A percentile compares a stretch with the other conserved stretches of the same genome.
Evolutionary conservation across 495 filamentous ascomycete genomes (phyloP).

Genomic region (Trichodelitschia bisporula): DNA sequence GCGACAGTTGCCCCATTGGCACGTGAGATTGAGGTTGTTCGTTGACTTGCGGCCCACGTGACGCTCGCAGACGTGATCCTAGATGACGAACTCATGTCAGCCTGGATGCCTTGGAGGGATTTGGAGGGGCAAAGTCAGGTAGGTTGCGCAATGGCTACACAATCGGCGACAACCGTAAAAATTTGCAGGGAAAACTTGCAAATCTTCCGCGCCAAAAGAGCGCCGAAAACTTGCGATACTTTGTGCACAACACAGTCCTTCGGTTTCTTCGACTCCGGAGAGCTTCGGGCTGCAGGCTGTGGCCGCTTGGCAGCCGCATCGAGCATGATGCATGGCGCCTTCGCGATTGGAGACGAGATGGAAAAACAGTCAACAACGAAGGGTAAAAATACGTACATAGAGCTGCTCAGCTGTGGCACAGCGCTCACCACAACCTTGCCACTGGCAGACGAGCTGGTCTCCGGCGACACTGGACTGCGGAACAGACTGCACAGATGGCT

Average conservation of each 20-base stretch:
- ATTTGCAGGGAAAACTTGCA: too few relatives aligned
- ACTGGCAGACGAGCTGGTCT: constrained; percentile 40
- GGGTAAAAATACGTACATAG: constrained; percentile 41
- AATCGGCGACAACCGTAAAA: too few relatives aligned
- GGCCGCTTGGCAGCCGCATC: too few relatives aligned
- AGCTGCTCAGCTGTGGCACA: constrained; percentile 58
- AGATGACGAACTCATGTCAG: constrained; percentile 3
- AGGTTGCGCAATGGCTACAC: too few relatives aligned
- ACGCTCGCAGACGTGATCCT: constrained; percentile 97
- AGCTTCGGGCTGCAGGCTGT: too few relatives aligned
- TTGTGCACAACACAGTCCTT: too few relatives aligned
- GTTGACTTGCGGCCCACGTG: constrained; percentile 98
- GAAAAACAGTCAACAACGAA: constrained; percentile 2
- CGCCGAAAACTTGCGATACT: too few relatives aligned
- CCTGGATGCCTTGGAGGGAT: constrained; percentile 3
- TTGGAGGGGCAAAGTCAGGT: too few relatives aligned
- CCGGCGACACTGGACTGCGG: constrained; percentile 2
- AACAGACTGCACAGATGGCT: too few relatives aligned
- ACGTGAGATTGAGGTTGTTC: constrained; percentile 93
- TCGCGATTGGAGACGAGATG: not conserved
- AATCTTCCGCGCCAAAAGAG: too few relatives aligned
- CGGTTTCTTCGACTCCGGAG: too few relatives aligned
- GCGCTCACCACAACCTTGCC: constrained; percentile 64
- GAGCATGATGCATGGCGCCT: not conserved
- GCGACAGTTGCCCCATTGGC: constrained; percentile 88